These are phyloP conservation scores for Bacidia gigantensis DNA, from an alignment of 495 filamentous ascomycete species.

Conservation along the genomic window DNA sequence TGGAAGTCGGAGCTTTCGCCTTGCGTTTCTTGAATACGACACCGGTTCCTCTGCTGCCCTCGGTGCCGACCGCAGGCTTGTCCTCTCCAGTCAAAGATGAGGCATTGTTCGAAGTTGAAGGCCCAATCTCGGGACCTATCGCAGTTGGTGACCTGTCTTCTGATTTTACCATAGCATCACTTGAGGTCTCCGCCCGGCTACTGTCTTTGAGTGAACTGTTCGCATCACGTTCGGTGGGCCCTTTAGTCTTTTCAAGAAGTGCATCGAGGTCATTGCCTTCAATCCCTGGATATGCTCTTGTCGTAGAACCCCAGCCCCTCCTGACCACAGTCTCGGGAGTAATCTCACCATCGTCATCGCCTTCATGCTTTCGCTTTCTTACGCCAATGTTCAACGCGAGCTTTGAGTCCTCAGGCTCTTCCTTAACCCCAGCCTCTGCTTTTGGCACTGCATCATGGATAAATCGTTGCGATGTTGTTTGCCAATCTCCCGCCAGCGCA, in stretches of 20 bases:
- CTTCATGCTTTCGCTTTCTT: slow-evolving; percentile 54
- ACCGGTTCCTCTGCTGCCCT: slow-evolving; percentile 18
- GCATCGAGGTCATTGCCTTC: slow-evolving; percentile 55
- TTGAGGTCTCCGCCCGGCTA: too few species aligned
- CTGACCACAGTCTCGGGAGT: slow-evolving; percentile 47
- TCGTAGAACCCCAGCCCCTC: slow-evolving; percentile 63
- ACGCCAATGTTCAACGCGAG: slow-evolving; percentile 34
- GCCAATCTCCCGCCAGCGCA: slow-evolving; percentile 87
- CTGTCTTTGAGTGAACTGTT: too few species aligned
- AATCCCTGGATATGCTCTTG: slow-evolving; percentile 47
- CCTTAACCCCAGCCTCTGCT: slow-evolving; percentile 18
- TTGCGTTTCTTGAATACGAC: slow-evolving; percentile 90
- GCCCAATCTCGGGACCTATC: too few species aligned
- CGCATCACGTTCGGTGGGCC: slow-evolving; percentile 18
- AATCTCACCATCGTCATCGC: slow-evolving; percentile 47
- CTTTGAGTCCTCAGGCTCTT: slow-evolving; percentile 29
- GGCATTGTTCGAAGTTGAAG: too few species aligned
- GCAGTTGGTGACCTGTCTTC: too few species aligned
- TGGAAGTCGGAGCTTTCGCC: slow-evolving; percentile 55
- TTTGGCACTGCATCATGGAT: slow-evolving; percentile 22
- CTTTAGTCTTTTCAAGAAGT: slow-evolving; percentile 35
- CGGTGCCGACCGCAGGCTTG: too few species aligned
- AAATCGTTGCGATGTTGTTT: slow-evolving; percentile 46
- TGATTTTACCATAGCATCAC: too few species aligned
- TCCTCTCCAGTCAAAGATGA: too few species aligned